Base-by-base conservation (phyloP, 192 early-diverging fungal genomes). In the Rhizophagus sp. region DNA sequence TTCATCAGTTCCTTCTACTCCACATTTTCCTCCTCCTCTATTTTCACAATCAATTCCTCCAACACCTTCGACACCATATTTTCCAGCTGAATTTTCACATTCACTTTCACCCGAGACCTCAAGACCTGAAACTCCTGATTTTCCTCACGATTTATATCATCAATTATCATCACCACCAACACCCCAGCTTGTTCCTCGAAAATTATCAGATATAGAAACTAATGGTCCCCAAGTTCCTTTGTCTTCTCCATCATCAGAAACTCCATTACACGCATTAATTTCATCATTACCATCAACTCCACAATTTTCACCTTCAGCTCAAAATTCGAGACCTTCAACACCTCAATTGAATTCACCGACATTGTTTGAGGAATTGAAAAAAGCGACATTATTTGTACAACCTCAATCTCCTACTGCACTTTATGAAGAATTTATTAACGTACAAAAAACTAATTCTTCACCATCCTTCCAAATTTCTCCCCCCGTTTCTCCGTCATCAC, bases 51-150 rank as follows among this genome's bases (percentile, higher is more conserved):
- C 71, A 15, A 52, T 33, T 19, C 47, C 71, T 50, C 71, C 27
- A 27, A 73, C 71, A 30, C 71, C 71, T 25, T 25, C 71, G 3
- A 50, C 71, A 1, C 71, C 71, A 73, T 73, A 73, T 33, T 73
- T 73, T 25, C 47, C 71, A 50, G 71, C 47, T 52, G n/a, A 50
- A n/a, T 30, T 47, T 50, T 44, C 34, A 41, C 12, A 4, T 52
- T 41, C 39, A 7, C 39, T 41, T 41, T 73, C 70, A 73, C 24
- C 44, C 12, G 71, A 73, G 17, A 22, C 11, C 2, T 49, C 70
- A 19, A 44, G 17, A 36, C 34, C 70, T 49, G 8, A 44, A 34
- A 47, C 41, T 22, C 70, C 71, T 8, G 71, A 49, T 33, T 73
- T 30, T 52, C 41, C n/a, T 13, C 71, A 22, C 2, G 49, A 52